Conservation (phyloP, 2,329 filamentous ascomycete species). For the Pestalotiopsis sp. region DNA sequence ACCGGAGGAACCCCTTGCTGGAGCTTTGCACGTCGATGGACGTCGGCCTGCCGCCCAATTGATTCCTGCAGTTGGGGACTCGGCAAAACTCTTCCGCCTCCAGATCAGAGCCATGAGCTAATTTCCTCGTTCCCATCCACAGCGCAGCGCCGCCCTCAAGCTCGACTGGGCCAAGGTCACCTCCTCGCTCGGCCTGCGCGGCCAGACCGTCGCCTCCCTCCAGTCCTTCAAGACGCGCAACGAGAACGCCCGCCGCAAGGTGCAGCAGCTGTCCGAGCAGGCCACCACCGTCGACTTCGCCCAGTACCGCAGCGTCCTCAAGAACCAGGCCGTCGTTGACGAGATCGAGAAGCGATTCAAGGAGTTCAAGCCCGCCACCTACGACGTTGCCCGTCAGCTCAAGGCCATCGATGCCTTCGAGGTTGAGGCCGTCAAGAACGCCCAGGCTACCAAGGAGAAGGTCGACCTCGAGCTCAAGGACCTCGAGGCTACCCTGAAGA, state of each 20-base stretch:
- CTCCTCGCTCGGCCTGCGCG: conserved; percentile 92
- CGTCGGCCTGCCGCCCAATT: conserved; percentile 23
- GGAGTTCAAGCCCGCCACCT: conserved; percentile 87
- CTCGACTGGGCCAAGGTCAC: conserved; percentile 98
- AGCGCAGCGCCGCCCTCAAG: conserved; percentile 99
- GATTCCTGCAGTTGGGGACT: conserved; percentile 16
- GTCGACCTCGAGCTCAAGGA: conserved; percentile 95
- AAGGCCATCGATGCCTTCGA: conserved; percentile 99
- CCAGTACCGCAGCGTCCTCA: conserved; percentile 88
- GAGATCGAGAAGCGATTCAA: conserved; percentile 97
- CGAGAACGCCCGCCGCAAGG: conserved; percentile 95
- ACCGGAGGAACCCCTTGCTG: conserved; percentile 25
- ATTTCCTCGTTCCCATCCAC: conserved; percentile 46
- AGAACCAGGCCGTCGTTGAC: conserved; percentile 94
- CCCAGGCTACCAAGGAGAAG: conserved; percentile 93
- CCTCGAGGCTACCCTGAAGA: conserved; percentile 90
- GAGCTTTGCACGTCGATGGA: neutral
- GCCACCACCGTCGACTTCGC: conserved; percentile 88
- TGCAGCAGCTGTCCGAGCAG: conserved; percentile 81
- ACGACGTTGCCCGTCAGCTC: conserved; percentile 91
- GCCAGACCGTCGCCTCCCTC: conserved; percentile 88
- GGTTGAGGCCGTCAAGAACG: conserved; percentile 94
- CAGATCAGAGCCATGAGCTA: conserved; percentile 48
- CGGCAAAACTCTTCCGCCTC: conserved; percentile 15
- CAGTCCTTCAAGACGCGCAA: conserved; percentile 99